Evolutionary conservation across 148 eudicot species (phyloP), one percentile per base, ranked within the genome.

Genomic region (Cornus kousa): DNA sequence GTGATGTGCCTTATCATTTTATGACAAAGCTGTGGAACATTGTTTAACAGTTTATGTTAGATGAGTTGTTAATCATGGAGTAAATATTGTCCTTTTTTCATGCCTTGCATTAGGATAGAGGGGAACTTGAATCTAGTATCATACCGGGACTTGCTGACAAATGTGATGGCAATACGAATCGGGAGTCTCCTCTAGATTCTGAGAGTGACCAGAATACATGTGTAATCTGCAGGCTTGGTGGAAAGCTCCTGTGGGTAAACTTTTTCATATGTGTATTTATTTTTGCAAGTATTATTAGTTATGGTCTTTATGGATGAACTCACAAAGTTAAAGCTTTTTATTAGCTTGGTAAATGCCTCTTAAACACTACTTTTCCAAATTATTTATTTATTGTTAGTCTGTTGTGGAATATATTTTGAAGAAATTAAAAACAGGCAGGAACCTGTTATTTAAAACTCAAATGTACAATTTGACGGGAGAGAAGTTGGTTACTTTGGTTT

Each of bases 231-330:
- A 84, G 80, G 76, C 83, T 50, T 59, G 70, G 79, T 48, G 89
- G 87, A 82, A 79, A 82, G 75, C 89, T 88, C 84, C 73, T 88
- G 91, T 88, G 89, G 86, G 91, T 86, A 84, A 84, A 77, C 74
- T 79, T 74, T 46, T 67, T 65, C 43, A 53, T 46, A 32, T 76
- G 43, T 9, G 28, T 22, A 39, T 19, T 75, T 4, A 3, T 28
- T 75, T 12, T 53, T 53, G 59, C 59, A 12, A 53, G 59, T 53
- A 4, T 53, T 16, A 3, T 13, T 12, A 53, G 59, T 53, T 53
- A 53, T 53, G 59, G 16, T 43, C 48, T 43, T 35, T 43, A 43
- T 43, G 48, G 48, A 43, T 43, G 10, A 43, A 43, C 48, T 43
- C 48, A 43, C 48, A 43, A 43, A 43, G 48, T 43, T 43, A 43